These are phyloP conservation scores for Termitomyces titanicus DNA, from an alignment of 768 basidiomycete genomes.

Conservation along the genomic window DNA sequence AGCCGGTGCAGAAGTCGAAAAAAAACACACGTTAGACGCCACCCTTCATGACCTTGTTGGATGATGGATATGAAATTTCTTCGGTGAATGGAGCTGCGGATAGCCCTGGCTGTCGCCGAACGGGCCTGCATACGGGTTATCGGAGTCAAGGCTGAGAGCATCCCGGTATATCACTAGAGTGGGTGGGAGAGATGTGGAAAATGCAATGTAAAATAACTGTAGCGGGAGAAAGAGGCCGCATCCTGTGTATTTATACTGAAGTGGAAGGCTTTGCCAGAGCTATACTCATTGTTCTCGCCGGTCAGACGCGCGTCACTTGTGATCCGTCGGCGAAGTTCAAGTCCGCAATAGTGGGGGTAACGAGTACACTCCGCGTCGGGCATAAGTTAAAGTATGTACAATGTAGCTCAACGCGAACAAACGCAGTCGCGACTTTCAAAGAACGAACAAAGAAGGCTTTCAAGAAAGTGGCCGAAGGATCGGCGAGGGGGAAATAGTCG, in stretches of 20 bases:
- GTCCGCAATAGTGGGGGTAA: not conserved
- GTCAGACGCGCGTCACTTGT: not conserved
- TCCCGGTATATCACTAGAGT: not conserved
- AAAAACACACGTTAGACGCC: constrained; percentile 38
- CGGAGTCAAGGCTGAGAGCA: constrained; percentile 4
- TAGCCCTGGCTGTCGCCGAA: not conserved
- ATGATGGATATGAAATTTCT: constrained; percentile 46
- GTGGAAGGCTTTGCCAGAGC: not conserved
- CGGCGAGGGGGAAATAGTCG: no score
- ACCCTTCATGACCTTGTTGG: constrained; percentile 49
- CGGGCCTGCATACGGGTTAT: constrained; percentile 3
- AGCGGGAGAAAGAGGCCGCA: no score
- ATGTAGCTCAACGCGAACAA: not conserved
- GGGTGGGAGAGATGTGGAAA: not conserved
- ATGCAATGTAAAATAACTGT: not conserved
- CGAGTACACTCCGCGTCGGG: not conserved
- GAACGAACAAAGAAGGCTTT: no score
- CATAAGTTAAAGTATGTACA: no score
- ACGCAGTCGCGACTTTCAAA: not conserved
- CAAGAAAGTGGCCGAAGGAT: no score
- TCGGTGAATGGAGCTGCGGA: constrained; percentile 2
- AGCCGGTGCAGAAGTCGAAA: not conserved
- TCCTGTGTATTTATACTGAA: not conserved
- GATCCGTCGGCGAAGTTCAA: not conserved
- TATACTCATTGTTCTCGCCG: not conserved